Evolutionary conservation across 78 protist genomes (phyloP).

Genomic region (Mastigamoeba balamuthi): DNA sequence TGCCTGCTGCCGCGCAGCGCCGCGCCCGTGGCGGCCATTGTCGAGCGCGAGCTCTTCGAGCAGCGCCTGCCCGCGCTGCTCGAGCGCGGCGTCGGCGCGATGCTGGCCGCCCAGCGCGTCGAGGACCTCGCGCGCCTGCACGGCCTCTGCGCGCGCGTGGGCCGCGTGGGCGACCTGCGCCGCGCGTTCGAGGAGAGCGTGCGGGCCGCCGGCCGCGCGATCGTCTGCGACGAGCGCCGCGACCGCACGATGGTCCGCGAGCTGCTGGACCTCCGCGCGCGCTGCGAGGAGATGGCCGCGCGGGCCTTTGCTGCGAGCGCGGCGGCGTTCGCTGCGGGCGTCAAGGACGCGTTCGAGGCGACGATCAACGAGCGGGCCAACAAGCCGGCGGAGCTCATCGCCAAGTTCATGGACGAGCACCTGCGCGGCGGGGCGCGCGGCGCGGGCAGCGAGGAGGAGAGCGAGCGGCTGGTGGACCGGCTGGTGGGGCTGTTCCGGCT

Average conservation of each 20-base stretch:
- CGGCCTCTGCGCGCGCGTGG: slow-evolving; percentile 6
- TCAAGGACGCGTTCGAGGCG: slow-evolving; percentile 65
- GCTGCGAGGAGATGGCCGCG: slow-evolving; percentile 14
- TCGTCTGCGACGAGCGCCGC: slow-evolving; percentile 36
- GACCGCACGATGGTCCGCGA: slow-evolving; percentile 57
- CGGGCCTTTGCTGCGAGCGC: slow-evolving; percentile 21
- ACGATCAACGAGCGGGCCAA: slow-evolving; percentile 54
- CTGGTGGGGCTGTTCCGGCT: slow-evolving; percentile 67
- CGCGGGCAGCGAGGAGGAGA: slow-evolving; percentile 23
- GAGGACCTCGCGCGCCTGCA: slow-evolving; percentile 31
- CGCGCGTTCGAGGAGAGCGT: slow-evolving; percentile 18
- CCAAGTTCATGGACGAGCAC: slow-evolving; percentile 53
- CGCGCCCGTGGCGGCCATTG: slow-evolving; percentile 4
- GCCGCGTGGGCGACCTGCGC: slow-evolving; percentile 1
- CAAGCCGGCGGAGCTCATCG: slow-evolving; percentile 77
- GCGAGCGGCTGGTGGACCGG: slow-evolving; percentile 26
- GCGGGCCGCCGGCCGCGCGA: slow-evolving; percentile 28
- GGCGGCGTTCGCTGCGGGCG: slow-evolving; percentile 35
- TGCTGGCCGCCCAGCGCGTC: slow-evolving; percentile 2
- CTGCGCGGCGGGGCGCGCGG: slow-evolving; percentile 38
- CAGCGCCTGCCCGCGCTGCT: slow-evolving; percentile 28
- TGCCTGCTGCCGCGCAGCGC: slow-evolving; percentile 33
- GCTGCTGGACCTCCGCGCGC: slow-evolving; percentile 42
- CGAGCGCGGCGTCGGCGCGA: slow-evolving; percentile 22
- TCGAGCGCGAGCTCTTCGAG: slow-evolving; percentile 41